Evolutionary conservation across 495 filamentous ascomycete genomes (phyloP), one percentile per base, ranked within the genome.

Genomic region (Rostrohypoxylon terebratum): DNA sequence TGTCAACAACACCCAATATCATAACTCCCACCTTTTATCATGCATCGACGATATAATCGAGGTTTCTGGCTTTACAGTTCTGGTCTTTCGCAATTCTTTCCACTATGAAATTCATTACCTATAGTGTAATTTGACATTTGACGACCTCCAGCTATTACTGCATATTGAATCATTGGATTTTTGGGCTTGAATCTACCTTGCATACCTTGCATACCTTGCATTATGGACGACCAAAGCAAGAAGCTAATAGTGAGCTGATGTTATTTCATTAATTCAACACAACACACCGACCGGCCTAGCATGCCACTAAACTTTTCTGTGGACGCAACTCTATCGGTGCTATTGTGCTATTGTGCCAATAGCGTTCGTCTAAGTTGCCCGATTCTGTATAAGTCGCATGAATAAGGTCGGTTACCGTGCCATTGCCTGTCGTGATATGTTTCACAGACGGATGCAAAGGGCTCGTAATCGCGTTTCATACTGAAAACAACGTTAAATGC

Each of bases 181-280:
- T 25, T 51, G 38, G 38, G 38, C 38, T 42, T 42, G 38, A 51
- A 53, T 51, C 23, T n/a, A n/a, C n/a, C n/a, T n/a, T n/a, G n/a
- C n/a, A n/a, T n/a, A n/a, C n/a, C n/a, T n/a, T n/a, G n/a, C n/a
- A n/a, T n/a, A n/a, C n/a, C n/a, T n/a, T n/a, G n/a, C 33, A 66
- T 42, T 14, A 77, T 77, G 75, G 67, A 47, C 28, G 48, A 72
- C 34, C 68, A 59, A 14, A 36, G 44, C 1, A 44, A 45, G 38
- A 74, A 63, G 54, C 55, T 77, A 21, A 33, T 74, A 6, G 75
- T 77, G 59, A 72, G 75, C 68, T 2, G 31, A 45, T 21, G 3
- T 36, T 14, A n/a, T 42, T 14, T 28, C 20, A 23, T 45, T 51
- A 33, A 0, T 18, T 14, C 36, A 20, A 63, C 50, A 16, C 3